Conservation (phyloP, 805 yeast species). For the Barnettozyma siamensis region DNA sequence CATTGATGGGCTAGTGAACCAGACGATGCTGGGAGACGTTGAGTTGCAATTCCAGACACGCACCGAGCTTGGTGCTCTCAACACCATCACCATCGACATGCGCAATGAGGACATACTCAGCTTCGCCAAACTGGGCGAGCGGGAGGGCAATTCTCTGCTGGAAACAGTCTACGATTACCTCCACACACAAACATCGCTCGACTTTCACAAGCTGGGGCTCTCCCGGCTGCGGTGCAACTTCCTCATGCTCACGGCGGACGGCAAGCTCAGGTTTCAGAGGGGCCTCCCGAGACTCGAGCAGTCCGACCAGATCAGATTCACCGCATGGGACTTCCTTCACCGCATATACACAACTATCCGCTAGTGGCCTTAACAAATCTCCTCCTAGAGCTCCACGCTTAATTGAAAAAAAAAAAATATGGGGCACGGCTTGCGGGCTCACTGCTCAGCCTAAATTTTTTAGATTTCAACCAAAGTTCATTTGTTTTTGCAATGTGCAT, state of each 20-base stretch:
- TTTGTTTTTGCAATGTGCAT: no score
- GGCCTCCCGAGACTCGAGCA: slow-evolving; percentile 18
- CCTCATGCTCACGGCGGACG: slow-evolving; percentile 17
- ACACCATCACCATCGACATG: slow-evolving; percentile 24
- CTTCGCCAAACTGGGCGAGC: slow-evolving; percentile 11
- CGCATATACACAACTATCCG: slow-evolving; percentile 6
- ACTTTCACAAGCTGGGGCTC: slow-evolving; percentile 19
- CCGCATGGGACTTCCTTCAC: slow-evolving; percentile 23
- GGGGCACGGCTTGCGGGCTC: no score
- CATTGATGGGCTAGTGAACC: slow-evolving; percentile 13
- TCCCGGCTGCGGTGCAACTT: slow-evolving; percentile 18
- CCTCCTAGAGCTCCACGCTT: no score
- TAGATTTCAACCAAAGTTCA: no score
- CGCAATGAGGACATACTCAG: slow-evolving; percentile 21
- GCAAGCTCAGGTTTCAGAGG: slow-evolving; percentile 17
- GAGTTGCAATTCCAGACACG: slow-evolving; percentile 22
- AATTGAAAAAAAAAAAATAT: no score
- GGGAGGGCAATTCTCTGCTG: slow-evolving; percentile 9
- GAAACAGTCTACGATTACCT: slow-evolving; percentile 17
- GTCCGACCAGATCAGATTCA: slow-evolving; percentile 19
- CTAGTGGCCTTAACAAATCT: not conserved
- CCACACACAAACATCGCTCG: slow-evolving; percentile 26
- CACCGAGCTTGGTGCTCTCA: slow-evolving; percentile 21
- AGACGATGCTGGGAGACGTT: slow-evolving; percentile 23
- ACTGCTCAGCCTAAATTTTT: no score